Conservation (phyloP, 2,329 filamentous ascomycete species). For the Cladosporium cucumerinum region DNA sequence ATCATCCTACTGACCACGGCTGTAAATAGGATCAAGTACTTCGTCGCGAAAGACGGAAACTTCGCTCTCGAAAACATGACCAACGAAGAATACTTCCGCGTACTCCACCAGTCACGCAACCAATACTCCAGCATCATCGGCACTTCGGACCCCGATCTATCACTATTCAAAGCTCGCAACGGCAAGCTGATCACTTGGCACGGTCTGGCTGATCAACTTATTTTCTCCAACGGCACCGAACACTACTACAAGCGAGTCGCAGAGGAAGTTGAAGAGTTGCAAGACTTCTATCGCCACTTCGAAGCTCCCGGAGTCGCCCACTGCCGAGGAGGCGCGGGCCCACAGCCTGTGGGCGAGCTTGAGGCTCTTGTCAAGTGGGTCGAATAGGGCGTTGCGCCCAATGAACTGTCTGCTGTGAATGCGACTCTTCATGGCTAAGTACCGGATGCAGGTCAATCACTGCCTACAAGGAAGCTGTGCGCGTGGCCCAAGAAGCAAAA, state of each 20-base stretch:
- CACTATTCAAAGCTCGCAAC: conserved; percentile 35
- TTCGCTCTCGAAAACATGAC: conserved; percentile 35
- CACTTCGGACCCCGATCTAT: conserved; percentile 39
- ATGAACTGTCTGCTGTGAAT: conserved; percentile 13
- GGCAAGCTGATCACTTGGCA: conserved; percentile 47
- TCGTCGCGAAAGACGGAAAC: conserved; percentile 33
- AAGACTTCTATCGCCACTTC: conserved; percentile 36
- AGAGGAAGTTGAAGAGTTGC: conserved; percentile 11
- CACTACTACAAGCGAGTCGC: conserved; percentile 39
- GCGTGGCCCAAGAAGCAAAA: conserved; percentile 21
- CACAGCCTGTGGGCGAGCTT: conserved; percentile 17
- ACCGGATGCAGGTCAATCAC: not conserved
- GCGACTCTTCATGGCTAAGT: not conserved
- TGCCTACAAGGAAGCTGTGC: conserved; percentile 16
- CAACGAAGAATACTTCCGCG: conserved; percentile 26
- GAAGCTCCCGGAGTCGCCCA: conserved; percentile 35
- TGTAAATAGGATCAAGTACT: conserved; percentile 27
- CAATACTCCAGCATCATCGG: conserved; percentile 38
- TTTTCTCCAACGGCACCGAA: conserved; percentile 36
- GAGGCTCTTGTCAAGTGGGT: conserved; percentile 20
- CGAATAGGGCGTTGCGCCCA: conserved; percentile 20
- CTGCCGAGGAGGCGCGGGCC: conserved; percentile 30
- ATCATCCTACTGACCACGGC: not conserved
- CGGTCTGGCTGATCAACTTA: conserved; percentile 38
- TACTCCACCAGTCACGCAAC: conserved; percentile 23